Base-by-base conservation (phyloP, 73 alveolate genomes). In the Urostyla sp. region DNA sequence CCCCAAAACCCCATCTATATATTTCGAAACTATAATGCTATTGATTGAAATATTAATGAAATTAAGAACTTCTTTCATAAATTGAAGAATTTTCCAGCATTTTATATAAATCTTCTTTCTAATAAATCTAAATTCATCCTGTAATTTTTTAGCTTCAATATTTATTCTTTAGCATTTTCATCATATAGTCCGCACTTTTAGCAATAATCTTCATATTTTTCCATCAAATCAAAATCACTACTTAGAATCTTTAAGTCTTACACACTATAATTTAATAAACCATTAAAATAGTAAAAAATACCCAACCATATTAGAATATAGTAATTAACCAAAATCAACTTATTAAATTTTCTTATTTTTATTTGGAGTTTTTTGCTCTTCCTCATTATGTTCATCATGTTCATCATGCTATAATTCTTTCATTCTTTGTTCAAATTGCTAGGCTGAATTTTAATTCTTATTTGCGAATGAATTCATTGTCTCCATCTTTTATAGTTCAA, bases 41-140 rank as follows among this genome's bases (percentile, higher is more conserved):
- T 18, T 50, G 16, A 15, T 50, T 50, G 20, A 50, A 8, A 50
- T 27, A 55, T 11, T 55, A 27, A 55, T 55, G 72, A 55, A 55
- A 55, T 55, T 55, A 55, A 55, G 46, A 11, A 27, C 10, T 40
- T 10, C 51, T 40, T 15, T 63, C 79, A 63, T 13, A 63, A 32
- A 63, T 63, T 63, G 15, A 38, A 31, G 79, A 43, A 60, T 24
- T 40, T 40, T 5, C 61, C 79, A 38, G 79, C 79, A 10, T 43
- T 63, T n/a, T 63, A 23, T 43, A 63, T 38, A 11, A 63, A 38
- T 40, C 36, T 63, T 31, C 28, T 63, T 6, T 63, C 79, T 2
- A 63, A 43, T 38, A 63, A 26, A 13, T 63, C 79, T 4, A 63
- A 23, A 38, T 63, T 63, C 2, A 26, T 11, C 24, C 44, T 63